These are phyloP conservation scores for Kuraishia ogatae DNA, from an alignment of 805 yeast genomes.

Conservation along the genomic window DNA sequence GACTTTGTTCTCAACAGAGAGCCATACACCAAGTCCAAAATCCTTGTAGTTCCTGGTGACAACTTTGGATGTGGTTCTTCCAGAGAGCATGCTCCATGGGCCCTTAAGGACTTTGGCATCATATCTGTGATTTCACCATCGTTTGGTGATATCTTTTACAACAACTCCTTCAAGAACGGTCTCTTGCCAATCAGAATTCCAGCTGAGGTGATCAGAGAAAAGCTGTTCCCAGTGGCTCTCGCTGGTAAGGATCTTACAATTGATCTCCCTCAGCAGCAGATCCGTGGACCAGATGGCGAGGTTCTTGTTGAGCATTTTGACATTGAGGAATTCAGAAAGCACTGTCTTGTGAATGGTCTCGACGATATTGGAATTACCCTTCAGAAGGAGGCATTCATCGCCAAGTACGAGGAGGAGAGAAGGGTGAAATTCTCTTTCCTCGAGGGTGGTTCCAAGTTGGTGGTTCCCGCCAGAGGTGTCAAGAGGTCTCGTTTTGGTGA, in stretches of 20 bases:
- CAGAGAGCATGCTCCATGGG: conserved; percentile 99
- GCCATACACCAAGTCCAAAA: conserved; percentile 74
- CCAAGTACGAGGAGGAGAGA: conserved; percentile 69
- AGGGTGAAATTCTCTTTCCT: conserved; percentile 79
- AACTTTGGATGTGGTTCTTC: conserved; percentile 99
- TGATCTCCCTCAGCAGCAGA: conserved; percentile 83
- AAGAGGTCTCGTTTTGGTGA: conserved; percentile 62
- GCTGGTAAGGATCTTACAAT: conserved; percentile 65
- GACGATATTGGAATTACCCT: conserved; percentile 96
- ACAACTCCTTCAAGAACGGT: conserved; percentile 95
- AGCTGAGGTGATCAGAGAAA: conserved; percentile 60
- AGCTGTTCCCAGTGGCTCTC: conserved; percentile 73
- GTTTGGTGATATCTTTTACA: conserved; percentile 96
- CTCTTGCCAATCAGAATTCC: conserved; percentile 88
- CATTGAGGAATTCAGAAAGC: conserved; percentile 87
- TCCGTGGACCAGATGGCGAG: conserved; percentile 56
- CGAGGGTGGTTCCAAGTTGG: conserved; percentile 74
- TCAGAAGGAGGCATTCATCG: conserved; percentile 75
- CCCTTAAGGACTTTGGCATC: conserved; percentile 94
- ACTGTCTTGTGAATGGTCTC: conserved; percentile 87
- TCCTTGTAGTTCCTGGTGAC: conserved; percentile 88
- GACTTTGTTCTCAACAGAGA: conserved; percentile 84
- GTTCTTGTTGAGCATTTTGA: conserved; percentile 78
- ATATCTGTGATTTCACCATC: conserved; percentile 95
- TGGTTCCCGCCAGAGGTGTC: conserved; percentile 56